These are phyloP conservation scores for Tuber calosporum DNA, from an alignment of 495 filamentous ascomycete species.

Conservation along the genomic window DNA sequence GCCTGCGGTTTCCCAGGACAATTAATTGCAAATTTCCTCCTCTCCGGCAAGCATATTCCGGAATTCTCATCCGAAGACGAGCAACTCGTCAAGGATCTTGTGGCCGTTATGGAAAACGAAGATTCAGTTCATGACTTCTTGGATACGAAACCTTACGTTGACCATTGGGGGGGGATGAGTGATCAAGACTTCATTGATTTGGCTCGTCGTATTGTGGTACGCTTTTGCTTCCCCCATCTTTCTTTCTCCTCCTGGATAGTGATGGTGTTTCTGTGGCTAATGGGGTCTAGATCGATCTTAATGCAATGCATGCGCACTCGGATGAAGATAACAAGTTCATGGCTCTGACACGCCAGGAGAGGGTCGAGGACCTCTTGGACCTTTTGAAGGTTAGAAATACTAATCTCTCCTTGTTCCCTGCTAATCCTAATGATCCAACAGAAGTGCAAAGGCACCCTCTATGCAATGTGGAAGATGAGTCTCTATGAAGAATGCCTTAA, in stretches of 20 bases:
- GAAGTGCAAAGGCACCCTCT: constrained; percentile 37
- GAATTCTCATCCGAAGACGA: constrained; percentile 9
- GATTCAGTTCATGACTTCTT: constrained; percentile 20
- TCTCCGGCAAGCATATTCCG: neutral
- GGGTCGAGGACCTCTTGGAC: neutral
- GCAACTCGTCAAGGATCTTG: constrained; percentile 14
- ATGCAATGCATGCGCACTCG: neutral
- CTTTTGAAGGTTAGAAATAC: neutral
- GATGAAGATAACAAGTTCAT: neutral
- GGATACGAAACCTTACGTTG: constrained; percentile 30
- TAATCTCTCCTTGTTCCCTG: neutral
- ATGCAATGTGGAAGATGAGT: constrained; percentile 35
- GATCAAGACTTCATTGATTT: constrained; percentile 17
- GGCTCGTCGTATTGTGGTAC: constrained; percentile 3
- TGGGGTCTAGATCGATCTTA: neutral
- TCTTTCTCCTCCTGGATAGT: neutral
- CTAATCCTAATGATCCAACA: constrained; percentile 8
- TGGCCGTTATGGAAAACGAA: constrained; percentile 21
- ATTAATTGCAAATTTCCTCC: neutral
- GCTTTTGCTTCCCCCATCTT: neutral
- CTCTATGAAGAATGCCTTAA: constrained; percentile 37
- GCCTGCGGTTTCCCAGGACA: neutral
- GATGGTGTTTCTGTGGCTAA: neutral
- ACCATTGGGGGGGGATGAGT: constrained; percentile 25
- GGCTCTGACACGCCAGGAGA: neutral